These are phyloP conservation scores for Mortierella sp. DNA, from an alignment of 371 early-diverging fungal species.

Conservation along the genomic window DNA sequence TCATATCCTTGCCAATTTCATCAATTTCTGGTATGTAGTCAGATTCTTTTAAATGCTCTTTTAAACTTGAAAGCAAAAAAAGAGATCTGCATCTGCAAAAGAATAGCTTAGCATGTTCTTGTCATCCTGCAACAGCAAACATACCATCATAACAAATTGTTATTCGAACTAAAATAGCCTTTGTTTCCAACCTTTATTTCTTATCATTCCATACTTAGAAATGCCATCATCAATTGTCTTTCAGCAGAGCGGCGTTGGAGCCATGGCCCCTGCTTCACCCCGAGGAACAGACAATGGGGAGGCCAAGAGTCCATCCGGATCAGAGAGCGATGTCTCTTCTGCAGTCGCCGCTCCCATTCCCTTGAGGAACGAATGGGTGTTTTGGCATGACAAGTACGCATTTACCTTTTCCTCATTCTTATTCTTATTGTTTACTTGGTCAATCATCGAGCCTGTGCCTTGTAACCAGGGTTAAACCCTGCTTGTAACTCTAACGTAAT, in stretches of 20 bases:
- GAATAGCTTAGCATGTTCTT: too few relatives aligned
- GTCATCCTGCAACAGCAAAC: too few relatives aligned
- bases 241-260: slow-evolving; percentile 50
- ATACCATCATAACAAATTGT: background rate
- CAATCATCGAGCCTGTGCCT: background rate
- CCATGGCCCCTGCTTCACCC: slow-evolving; percentile 55
- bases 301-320: slow-evolving; percentile 43
- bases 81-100: too few relatives aligned
- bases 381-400: slow-evolving; percentile 75
- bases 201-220: background rate
- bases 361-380: slow-evolving; percentile 70
- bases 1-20: background rate
- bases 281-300: slow-evolving; percentile 43
- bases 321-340: slow-evolving; percentile 31
- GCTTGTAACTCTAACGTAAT: too few relatives aligned
- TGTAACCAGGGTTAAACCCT: background rate
- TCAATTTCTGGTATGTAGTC: slow-evolving; percentile 3
- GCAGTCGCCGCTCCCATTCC: slow-evolving; percentile 52
- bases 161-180: background rate
- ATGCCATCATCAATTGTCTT: slow-evolving; percentile 57
- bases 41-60: background rate
- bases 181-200: background rate
- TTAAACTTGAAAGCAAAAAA: too few relatives aligned
- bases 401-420: background rate
- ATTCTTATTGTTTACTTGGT: background rate